Evolutionary conservation across 179 eudicot genomes (phyloP).

Genomic region (Drosera spatulata): DNA sequence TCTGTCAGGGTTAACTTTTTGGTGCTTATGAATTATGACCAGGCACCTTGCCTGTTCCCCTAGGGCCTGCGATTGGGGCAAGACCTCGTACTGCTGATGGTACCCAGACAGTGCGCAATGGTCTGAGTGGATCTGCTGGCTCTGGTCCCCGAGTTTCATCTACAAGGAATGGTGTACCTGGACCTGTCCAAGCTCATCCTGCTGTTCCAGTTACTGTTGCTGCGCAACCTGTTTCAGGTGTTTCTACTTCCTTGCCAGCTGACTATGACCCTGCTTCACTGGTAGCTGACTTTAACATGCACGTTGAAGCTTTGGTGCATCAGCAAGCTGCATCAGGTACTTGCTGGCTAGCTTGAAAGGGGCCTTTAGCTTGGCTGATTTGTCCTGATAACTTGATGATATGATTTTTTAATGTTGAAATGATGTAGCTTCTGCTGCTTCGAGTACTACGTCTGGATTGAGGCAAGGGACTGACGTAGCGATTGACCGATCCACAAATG

Average conservation of each 20-base stretch:
- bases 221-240: conserved; percentile 29
- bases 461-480: conserved; percentile 19
- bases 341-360: neutral
- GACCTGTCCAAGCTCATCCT: conserved; percentile 40
- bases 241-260: conserved; percentile 28
- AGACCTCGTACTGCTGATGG: conserved; percentile 54
- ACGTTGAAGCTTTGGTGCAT: too few species aligned
- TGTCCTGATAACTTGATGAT: neutral
- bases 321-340: conserved; percentile 34
- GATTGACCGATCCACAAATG: conserved; percentile 9
- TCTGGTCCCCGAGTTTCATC: conserved; percentile 31
- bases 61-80: conserved; percentile 48
- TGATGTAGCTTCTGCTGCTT: conserved; percentile 25
- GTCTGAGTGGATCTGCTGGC: conserved; percentile 28
- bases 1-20: neutral
- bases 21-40: conserved; percentile 4
- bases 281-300: conserved; percentile 7
- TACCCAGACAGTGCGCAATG: conserved; percentile 35
- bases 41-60: conserved; percentile 32
- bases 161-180: conserved; percentile 37
- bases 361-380: neutral
- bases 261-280: conserved; percentile 21
- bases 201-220: conserved; percentile 29
- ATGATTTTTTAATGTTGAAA: conserved; percentile 22
- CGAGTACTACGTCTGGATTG: conserved; percentile 23